A percentile compares a stretch with the other conserved stretches of the same genome.
Conservation (phyloP, 441 rosid genomes). For the Cnidoscolus chayamansa region DNA sequence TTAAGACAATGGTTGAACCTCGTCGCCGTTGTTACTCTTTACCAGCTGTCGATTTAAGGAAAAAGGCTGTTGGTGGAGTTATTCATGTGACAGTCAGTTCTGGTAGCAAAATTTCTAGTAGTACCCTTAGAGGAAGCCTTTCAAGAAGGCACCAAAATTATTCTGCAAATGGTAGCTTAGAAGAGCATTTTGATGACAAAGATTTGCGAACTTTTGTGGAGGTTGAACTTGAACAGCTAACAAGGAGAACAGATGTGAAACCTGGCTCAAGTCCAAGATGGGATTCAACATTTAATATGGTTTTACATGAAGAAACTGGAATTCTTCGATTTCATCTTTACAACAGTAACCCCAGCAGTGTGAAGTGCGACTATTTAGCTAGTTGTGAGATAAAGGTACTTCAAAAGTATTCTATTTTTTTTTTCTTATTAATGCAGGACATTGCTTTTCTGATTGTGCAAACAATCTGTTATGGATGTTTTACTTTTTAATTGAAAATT, state of each 20-base stretch:
- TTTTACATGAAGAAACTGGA: slow-evolving; percentile 76
- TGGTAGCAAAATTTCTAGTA: slow-evolving; percentile 59
- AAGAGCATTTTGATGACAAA: slow-evolving; percentile 41
- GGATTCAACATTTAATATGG: slow-evolving; percentile 87
- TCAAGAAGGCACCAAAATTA: slow-evolving; percentile 42
- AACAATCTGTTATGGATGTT: background rate
- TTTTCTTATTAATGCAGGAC: background rate
- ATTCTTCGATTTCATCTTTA: slow-evolving; percentile 65
- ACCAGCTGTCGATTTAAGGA: slow-evolving; percentile 73
- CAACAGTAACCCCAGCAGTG: slow-evolving; percentile 52
- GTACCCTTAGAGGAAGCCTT: slow-evolving; percentile 60
- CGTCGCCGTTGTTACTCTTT: slow-evolving; percentile 70
- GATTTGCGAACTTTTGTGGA: slow-evolving; percentile 77
- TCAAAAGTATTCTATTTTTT: slow-evolving; percentile 1
- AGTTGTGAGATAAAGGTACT: slow-evolving; percentile 90
- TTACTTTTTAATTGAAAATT: background rate
- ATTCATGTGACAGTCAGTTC: slow-evolving; percentile 74
- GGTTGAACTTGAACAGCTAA: slow-evolving; percentile 78
- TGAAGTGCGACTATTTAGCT: slow-evolving; percentile 64
- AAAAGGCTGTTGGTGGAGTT: slow-evolving; percentile 78
- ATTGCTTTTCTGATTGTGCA: slow-evolving; percentile 3
- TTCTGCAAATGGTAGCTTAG: slow-evolving; percentile 33
- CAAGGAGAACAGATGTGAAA: slow-evolving; percentile 62
- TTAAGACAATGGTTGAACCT: slow-evolving; percentile 93
- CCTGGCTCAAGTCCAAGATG: slow-evolving; percentile 69